A percentile compares a stretch with the other conserved stretches of the same genome.
Conservation (phyloP, 805 yeast species). For the Saccharomyces eubayanus region DNA sequence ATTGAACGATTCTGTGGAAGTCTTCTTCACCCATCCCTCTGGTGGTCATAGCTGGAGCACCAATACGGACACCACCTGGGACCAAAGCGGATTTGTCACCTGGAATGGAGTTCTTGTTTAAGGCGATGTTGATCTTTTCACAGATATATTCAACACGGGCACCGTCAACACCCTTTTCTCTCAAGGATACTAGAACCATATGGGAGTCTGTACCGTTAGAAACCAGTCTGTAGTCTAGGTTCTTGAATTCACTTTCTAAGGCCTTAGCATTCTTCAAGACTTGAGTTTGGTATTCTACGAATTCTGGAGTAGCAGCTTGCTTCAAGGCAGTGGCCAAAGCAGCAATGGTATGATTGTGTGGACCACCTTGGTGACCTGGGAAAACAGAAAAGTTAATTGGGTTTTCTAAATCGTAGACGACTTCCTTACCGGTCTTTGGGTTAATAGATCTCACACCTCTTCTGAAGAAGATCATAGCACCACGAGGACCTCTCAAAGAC, state of each 20-base stretch:
- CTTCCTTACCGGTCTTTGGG: conserved; percentile 87
- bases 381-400: conserved; percentile 96
- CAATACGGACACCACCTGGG: conserved; percentile 95
- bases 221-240: conserved; percentile 71
- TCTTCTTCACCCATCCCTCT: conserved; percentile 90
- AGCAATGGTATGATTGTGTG: conserved; percentile 97
- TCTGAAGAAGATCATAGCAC: conserved; percentile 99
- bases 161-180: conserved; percentile 88
- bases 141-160: conserved; percentile 94
- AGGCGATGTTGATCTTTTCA: conserved; percentile 89
- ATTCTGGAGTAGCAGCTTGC: conserved; percentile 88
- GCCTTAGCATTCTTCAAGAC: conserved; percentile 83
- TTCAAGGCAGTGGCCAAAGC: conserved; percentile 95
- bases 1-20: conserved; percentile 68
- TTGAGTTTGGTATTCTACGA: conserved; percentile 78
- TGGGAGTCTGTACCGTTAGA: conserved; percentile 96
- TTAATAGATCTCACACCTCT: conserved; percentile 83
- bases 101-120: conserved; percentile 95
- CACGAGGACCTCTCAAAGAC: conserved; percentile 98
- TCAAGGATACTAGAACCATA: conserved; percentile 83
- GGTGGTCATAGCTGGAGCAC: conserved; percentile 98
- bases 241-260: conserved; percentile 65
- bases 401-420: conserved; percentile 83
- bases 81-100: conserved; percentile 95
- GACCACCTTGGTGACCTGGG: conserved; percentile 99